Conservation (phyloP, 73 alveolate species). For the Symbiodinium pilosum region DNA sequence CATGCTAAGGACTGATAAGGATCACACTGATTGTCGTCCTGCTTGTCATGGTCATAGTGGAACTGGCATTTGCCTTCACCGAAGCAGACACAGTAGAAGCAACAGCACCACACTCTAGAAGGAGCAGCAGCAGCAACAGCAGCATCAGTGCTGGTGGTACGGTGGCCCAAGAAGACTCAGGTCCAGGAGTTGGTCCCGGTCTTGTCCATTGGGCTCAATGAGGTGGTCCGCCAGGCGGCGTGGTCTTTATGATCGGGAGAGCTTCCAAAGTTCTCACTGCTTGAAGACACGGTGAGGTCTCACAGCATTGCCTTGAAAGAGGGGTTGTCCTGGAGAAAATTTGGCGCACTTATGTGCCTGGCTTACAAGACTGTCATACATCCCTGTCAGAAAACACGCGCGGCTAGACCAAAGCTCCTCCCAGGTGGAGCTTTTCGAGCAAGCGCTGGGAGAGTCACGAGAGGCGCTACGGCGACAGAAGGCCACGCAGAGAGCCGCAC, state of each 20-base stretch:
- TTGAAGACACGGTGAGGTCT: slow-evolving; percentile 20
- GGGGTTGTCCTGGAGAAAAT: slow-evolving; percentile 93
- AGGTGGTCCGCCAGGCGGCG: slow-evolving; percentile 86
- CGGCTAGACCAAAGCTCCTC: background rate
- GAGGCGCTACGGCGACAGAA: slow-evolving; percentile 88
- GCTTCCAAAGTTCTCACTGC: background rate
- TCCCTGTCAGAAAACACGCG: no score
- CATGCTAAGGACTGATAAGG: no score
- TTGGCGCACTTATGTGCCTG: slow-evolving; percentile 81
- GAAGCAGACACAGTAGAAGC: no score
- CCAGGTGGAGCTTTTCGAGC: slow-evolving; percentile 72
- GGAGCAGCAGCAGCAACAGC: no score
- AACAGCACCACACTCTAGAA: no score
- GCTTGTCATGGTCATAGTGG: no score
- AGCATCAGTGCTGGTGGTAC: no score
- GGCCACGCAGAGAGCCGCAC: background rate
- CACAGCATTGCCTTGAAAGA: slow-evolving; percentile 93
- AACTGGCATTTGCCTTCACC: no score
- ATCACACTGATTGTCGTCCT: no score
- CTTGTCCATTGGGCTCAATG: slow-evolving; percentile 88
- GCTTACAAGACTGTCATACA: no score
- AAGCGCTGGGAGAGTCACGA: slow-evolving; percentile 56
- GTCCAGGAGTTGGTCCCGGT: slow-evolving; percentile 86
- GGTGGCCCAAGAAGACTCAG: no score
- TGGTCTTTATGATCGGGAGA: no score